phyloP scores from a whole-genome alignment of 441 rosid genomes.

The Eutrema salsugineum region DNA sequence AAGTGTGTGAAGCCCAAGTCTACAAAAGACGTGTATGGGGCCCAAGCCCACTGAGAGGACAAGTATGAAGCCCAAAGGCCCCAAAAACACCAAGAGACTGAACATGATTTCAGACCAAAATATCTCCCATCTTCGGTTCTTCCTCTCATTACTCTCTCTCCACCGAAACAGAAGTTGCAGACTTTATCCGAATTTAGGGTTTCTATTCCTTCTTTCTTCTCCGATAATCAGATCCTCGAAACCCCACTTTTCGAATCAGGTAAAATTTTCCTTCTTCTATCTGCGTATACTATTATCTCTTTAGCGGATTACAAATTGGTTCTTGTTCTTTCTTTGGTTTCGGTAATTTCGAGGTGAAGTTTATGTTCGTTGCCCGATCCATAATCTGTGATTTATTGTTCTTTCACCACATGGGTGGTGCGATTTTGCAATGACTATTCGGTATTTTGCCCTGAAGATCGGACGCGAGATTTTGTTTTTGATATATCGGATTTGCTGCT shows the following conservation, averaged over 20 bases:
- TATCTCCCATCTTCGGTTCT: background rate
- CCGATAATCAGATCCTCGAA: conserved; percentile 18
- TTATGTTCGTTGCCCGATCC: background rate
- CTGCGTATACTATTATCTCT: background rate
- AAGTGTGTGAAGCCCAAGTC: background rate
- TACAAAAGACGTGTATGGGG: background rate
- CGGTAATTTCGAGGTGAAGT: background rate
- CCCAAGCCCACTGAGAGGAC: background rate
- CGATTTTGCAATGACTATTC: background rate
- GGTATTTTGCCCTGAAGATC: background rate
- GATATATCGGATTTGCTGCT: background rate
- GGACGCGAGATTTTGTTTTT: background rate
- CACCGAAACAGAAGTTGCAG: conserved; percentile 14
- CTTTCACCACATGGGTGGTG: background rate
- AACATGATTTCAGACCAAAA: background rate
- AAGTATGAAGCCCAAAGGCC: background rate
- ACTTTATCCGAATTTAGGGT: conserved; percentile 42
- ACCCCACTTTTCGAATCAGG: conserved; percentile 51
- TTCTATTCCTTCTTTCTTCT: background rate
- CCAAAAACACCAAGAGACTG: background rate
- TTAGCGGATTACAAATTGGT: background rate
- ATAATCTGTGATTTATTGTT: background rate
- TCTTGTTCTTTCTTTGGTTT: background rate
- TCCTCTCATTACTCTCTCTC: background rate
- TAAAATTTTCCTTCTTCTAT: background rate